Conservation (phyloP, 148 eudicot genomes). For the Rhododendron molle region DNA sequence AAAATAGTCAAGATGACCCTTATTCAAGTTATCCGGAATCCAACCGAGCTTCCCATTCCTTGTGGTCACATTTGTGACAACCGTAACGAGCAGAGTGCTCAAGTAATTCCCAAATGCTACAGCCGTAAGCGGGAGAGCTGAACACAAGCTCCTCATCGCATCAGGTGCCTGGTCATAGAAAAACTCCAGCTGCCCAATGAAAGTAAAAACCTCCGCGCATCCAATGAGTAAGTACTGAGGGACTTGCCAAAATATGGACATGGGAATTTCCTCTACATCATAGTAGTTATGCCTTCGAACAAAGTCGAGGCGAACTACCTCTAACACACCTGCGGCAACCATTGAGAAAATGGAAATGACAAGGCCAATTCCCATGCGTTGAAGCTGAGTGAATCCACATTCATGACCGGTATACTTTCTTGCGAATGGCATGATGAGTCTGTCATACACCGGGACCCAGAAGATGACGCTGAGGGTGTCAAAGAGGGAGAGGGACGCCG, state of each 20-base stretch:
- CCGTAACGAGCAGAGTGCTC: slow-evolving; percentile 3
- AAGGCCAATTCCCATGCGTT: slow-evolving; percentile 53
- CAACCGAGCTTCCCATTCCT: slow-evolving; percentile 5
- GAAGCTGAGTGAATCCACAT: slow-evolving; percentile 48
- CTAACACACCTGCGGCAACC: slow-evolving; percentile 36
- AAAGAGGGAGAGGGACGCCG: slow-evolving; percentile 49
- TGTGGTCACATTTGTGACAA: slow-evolving; percentile 6
- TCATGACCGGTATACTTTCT: slow-evolving; percentile 35
- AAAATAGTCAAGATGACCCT: slow-evolving; percentile 12
- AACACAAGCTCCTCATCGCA: background rate
- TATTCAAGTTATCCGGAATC: slow-evolving; percentile 3
- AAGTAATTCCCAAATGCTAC: slow-evolving; percentile 5
- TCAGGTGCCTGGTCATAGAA: slow-evolving; percentile 9
- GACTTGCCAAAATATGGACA: slow-evolving; percentile 48
- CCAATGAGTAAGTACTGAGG: slow-evolving; percentile 22
- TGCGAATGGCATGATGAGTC: slow-evolving; percentile 32
- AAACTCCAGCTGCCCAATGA: slow-evolving; percentile 9
- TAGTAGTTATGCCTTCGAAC: slow-evolving; percentile 20
- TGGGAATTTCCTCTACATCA: slow-evolving; percentile 18
- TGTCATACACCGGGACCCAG: slow-evolving; percentile 46
- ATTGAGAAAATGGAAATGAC: slow-evolving; percentile 40
- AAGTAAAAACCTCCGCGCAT: slow-evolving; percentile 5
- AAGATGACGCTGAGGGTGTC: slow-evolving; percentile 40
- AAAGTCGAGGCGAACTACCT: slow-evolving; percentile 27
- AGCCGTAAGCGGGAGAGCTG: background rate